Percentiles rank a stretch among this genome's conserved stretches.
These are phyloP conservation scores for Magnusiomyces ingens DNA, from an alignment of 1,139 yeast genomes.

Conservation along the genomic window DNA sequence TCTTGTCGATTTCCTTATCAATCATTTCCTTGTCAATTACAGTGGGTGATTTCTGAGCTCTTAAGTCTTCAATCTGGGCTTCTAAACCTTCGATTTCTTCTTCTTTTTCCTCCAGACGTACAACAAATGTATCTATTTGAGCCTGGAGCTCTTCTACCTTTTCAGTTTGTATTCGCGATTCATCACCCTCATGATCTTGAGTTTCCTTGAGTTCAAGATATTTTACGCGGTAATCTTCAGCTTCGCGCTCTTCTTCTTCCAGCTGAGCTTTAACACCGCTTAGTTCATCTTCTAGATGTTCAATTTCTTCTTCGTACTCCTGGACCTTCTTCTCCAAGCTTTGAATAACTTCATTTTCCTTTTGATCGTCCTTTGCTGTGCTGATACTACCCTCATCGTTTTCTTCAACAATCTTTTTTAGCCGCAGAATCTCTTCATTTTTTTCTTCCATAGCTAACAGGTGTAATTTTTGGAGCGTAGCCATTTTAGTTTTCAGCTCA, in stretches of 20 bases:
- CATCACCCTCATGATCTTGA: conserved; percentile 1
- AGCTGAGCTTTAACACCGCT: too few relatives aligned
- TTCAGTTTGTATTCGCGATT: background rate
- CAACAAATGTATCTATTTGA: conserved; percentile 13
- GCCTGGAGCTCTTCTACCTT: conserved; percentile 7
- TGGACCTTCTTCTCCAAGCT: background rate
- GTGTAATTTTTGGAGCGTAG: too few relatives aligned
- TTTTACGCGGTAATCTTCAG: background rate
- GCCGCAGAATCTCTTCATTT: conserved; percentile 12
- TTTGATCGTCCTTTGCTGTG: background rate
- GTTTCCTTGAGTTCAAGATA: conserved; percentile 8
- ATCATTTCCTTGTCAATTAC: too few relatives aligned
- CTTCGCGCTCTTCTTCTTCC: background rate
- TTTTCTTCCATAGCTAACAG: conserved; percentile 21
- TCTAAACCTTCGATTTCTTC: conserved; percentile 22
- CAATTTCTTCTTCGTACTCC: background rate
- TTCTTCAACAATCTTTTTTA: background rate
- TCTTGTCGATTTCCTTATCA: too few relatives aligned
- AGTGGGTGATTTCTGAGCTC: conserved; percentile 11
- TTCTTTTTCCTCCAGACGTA: conserved; percentile 20
- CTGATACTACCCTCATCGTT: background rate
- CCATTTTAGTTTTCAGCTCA: too few relatives aligned
- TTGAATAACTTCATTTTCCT: background rate
- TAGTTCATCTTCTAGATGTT: too few relatives aligned
- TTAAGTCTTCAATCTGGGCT: conserved; percentile 21